Evolutionary conservation across 2,329 filamentous ascomycete genomes (phyloP).

Genomic region (Fusarium torulosum): DNA sequence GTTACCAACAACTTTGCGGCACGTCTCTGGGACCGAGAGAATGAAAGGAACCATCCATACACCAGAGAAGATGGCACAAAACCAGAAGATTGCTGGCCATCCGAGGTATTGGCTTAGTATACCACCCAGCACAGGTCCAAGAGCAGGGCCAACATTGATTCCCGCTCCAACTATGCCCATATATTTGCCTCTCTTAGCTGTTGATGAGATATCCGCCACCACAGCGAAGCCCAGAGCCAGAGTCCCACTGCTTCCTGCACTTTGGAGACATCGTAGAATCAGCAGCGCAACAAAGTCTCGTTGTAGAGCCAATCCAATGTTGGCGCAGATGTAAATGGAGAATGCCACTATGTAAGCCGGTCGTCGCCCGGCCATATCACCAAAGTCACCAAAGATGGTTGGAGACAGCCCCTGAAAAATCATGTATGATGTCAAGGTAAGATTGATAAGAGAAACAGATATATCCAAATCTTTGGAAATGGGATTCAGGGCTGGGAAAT

Average conservation of each 20-base stretch:
- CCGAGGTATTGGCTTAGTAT: constrained; percentile 72
- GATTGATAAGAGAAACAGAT: constrained; percentile 58
- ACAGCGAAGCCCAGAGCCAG: constrained; percentile 79
- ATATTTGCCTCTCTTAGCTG: constrained; percentile 77
- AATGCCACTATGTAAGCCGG: constrained; percentile 72
- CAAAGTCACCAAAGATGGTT: constrained; percentile 71
- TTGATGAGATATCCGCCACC: constrained; percentile 77
- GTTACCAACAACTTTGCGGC: constrained; percentile 71
- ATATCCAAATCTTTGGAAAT: constrained; percentile 57
- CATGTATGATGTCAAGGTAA: constrained; percentile 71
- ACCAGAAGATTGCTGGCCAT: constrained; percentile 79
- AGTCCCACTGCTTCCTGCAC: constrained; percentile 74
- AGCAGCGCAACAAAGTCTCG: constrained; percentile 69
- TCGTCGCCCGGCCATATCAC: constrained; percentile 70
- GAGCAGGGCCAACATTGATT: constrained; percentile 66
- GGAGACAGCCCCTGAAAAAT: constrained; percentile 73
- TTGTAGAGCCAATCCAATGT: constrained; percentile 70
- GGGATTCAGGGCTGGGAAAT: constrained; percentile 58
- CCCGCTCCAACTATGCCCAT: constrained; percentile 75
- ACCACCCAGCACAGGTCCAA: constrained; percentile 74
- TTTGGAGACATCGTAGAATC: constrained; percentile 72
- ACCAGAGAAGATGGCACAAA: constrained; percentile 68
- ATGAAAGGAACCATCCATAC: constrained; percentile 66
- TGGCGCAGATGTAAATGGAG: constrained; percentile 68
- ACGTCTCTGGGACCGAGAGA: constrained; percentile 70